Base-by-base conservation (phyloP, 1,284 basidiomycete species). In the Stereum hirsutum region DNA sequence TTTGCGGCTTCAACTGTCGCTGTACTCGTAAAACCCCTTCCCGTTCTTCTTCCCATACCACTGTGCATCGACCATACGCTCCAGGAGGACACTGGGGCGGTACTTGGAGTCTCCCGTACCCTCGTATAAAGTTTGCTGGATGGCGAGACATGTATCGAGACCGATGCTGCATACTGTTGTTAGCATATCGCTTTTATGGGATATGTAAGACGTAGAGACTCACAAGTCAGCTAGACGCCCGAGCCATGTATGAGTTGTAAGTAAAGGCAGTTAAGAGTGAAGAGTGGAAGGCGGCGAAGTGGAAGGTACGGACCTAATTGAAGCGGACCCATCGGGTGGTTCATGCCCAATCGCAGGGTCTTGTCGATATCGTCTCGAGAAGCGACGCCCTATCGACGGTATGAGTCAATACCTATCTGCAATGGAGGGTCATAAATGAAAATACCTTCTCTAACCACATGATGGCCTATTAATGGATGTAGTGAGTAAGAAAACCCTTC, bases 91-190 rank as follows among this genome's bases (percentile, higher is more conserved):
- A 42, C 87, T 85, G 0, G 94, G 93, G n/a, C 94, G 78, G 63
- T 97, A 98, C 63, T 98, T 97, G n/a, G 87, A 88, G 64, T 98
- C 94, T 0, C 87, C 80, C 10, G 90, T 95, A 48, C 94, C 93
- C 46, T 74, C 74, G 55, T 89, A 87, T 12, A 96, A 74, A 0
- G 90, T 93, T 58, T 89, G 79, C 56, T 94, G 90, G 56, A 94
- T 94, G 5, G 87, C 79, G 26, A 95, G 75, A 58, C 92, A 94
- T 5, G 89, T 92, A 56, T 93, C 90, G 26, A 95, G 78, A 25
- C 92, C 92, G 52, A 96, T 95, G 63, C 89, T 91, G 54, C 14
- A 30, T 26, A 46, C 33, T 36, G 19, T 41, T 24, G 52, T 44
- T 36, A 42, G 23, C 15, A 41, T 8, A 44, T 43, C 34, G 27